A percentile compares a stretch with the other conserved stretches of the same genome.
Evolutionary conservation across 106 monocot species (phyloP).

Genomic region (Chionographis japonica): DNA sequence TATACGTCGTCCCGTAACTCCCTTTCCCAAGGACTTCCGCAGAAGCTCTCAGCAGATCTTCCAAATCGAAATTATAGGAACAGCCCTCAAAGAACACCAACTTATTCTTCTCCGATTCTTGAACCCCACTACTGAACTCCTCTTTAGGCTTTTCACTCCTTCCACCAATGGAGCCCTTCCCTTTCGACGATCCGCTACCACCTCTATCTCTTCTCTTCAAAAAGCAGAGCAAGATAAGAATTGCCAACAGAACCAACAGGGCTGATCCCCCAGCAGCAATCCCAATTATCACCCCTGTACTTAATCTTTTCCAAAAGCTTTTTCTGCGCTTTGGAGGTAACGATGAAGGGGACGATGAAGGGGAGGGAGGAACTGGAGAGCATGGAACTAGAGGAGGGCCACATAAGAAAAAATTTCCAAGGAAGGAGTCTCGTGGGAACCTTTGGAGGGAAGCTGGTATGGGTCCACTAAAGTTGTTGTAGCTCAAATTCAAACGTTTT

Average conservation of each 20-base stretch:
- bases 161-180: conserved; percentile 38
- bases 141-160: conserved; percentile 66
- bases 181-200: conserved; percentile 24
- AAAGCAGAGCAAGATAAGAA: conserved; percentile 47
- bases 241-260: conserved; percentile 38
- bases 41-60: conserved; percentile 91
- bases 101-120: conserved; percentile 86
- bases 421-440: conserved; percentile 58
- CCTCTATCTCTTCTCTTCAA: conserved; percentile 34
- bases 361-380: conserved; percentile 35
- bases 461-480: conserved; percentile 66
- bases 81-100: conserved; percentile 89
- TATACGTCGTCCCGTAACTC: conserved; percentile 92
- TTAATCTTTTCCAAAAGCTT: conserved; percentile 42
- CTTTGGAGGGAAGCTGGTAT: conserved; percentile 52
- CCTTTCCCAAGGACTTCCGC: conserved; percentile 98
- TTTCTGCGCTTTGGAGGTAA: conserved; percentile 10
- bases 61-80: conserved; percentile 83
- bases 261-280: conserved; percentile 59
- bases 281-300: conserved; percentile 48
- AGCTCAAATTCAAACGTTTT: conserved; percentile 66
- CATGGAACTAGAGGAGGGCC: conserved; percentile 60
- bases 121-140: conserved; percentile 74
- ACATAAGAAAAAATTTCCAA: conserved; percentile 72
- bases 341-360: conserved; percentile 23